Evolutionary conservation across 441 rosid species (phyloP), one percentile per base, ranked within the genome.

Genomic region (Populus trichocarpa): DNA sequence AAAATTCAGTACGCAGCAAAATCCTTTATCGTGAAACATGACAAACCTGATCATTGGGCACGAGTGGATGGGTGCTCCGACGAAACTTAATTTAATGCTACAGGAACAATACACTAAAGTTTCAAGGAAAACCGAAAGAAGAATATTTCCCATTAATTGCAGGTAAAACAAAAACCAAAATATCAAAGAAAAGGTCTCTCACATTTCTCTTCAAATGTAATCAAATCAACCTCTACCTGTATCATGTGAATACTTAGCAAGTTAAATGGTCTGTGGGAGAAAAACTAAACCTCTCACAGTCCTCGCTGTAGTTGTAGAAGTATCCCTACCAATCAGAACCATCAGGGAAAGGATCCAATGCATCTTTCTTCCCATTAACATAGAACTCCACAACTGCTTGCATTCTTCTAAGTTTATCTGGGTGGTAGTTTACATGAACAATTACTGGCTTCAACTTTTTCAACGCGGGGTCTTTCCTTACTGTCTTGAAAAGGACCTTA

Each of bases 401-500:
- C 99, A 94, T 94, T 84, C 97, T 89, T 64, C 88, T 84, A 82
- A 92, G 88, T 84, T 96, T 96, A 86, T 96, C 99, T 0, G 98
- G 94, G 84, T 94, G 99, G 83, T 96, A 94, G 84, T 91, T 96
- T 61, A 92, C 82, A 83, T 96, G 98, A 82, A 94, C 88, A 76
- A 92, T 89, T 75, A 96, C 98, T 0, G 98, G 98, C 85, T 86
- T 94, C 83, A 93, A 67, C 86, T 86, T 88, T 81, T 87, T 93
- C 42, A 93, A 83, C 0, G 82, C 85, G 25, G 80, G 84, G 80
- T 92, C 88, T 84, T 92, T 91, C 83, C 99, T 87, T 12, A 92
- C 97, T 6, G 86, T 90, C 90, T 93, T 94, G 91, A 94, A 96
- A 81, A 93, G 96, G 64, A 93, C 89, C 86, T 96, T 93, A 74